Conservation (phyloP, 1,284 basidiomycete species). For the Cystobasidium sp. region DNA sequence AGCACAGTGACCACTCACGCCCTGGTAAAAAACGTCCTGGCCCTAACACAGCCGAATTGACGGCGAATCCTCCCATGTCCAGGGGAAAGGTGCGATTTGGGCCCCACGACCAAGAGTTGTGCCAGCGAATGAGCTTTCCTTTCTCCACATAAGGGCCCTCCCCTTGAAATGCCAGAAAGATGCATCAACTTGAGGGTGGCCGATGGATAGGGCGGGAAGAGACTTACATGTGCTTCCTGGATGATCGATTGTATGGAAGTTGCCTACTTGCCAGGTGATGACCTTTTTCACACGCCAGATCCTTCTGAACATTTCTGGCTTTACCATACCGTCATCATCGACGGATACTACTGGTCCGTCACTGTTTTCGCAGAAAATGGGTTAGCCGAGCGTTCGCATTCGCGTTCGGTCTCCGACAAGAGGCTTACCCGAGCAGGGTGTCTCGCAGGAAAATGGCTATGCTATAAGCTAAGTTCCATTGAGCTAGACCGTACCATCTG, state of each 20-base stretch:
- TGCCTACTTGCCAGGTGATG: conserved; percentile 39
- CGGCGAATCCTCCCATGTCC: conserved; percentile 41
- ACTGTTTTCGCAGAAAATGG: background rate
- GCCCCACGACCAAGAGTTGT: conserved; percentile 18
- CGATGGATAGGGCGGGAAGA: background rate
- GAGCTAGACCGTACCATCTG: conserved; percentile 24
- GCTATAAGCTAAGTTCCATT: conserved; percentile 30
- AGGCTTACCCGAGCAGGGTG: conserved; percentile 10
- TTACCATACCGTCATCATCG: conserved; percentile 35
- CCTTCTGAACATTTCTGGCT: conserved; percentile 25
- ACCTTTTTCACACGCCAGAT: conserved; percentile 35
- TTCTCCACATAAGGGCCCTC: conserved; percentile 26
- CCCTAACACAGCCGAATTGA: conserved; percentile 31
- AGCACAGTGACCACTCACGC: conserved; percentile 22
- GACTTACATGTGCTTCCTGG: conserved; percentile 20
- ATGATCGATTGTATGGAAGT: conserved; percentile 10
- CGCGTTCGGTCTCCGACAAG: too few species aligned
- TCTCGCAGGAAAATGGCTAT: conserved; percentile 9
- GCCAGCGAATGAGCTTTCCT: conserved; percentile 33
- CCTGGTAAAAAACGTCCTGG: conserved; percentile 15
- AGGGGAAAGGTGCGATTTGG: conserved; percentile 34
- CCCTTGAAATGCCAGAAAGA: conserved; percentile 12
- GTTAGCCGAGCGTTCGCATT: too few species aligned
- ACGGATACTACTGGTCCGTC: conserved; percentile 32
- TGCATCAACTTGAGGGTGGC: background rate